A percentile compares a stretch with the other conserved stretches of the same genome.
Evolutionary conservation across 2,329 filamentous ascomycete species (phyloP).

Genomic region (Clarireedia homoeocarpa): DNA sequence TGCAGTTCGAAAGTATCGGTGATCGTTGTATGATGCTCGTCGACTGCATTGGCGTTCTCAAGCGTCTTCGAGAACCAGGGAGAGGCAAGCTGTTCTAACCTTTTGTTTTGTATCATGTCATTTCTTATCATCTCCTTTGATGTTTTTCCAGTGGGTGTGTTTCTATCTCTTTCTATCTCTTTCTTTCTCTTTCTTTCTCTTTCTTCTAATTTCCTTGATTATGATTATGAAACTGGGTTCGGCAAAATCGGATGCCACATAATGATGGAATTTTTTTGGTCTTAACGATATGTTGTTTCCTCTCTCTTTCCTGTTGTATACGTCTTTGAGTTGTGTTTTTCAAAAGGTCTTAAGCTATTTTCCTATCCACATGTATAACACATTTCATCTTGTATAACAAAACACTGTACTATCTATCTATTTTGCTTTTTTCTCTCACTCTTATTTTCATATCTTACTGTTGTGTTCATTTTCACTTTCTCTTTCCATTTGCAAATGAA

Average conservation of each 20-base stretch:
- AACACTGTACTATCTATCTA: background rate
- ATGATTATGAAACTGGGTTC: background rate
- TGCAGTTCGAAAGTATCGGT: constrained; percentile 44
- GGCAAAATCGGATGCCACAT: background rate
- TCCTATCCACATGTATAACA: background rate
- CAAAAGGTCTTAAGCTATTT: background rate
- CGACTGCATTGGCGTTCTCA: constrained; percentile 46
- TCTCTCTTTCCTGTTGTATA: background rate
- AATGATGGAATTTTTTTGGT: background rate
- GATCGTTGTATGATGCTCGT: constrained; percentile 42
- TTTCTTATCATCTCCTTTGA: background rate
- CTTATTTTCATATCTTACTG: background rate
- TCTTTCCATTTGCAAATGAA: background rate
- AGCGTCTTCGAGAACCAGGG: constrained; percentile 40
- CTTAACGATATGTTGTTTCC: background rate
- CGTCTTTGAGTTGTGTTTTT: background rate
- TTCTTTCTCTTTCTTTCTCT: background rate
- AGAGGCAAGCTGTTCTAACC: constrained; percentile 36
- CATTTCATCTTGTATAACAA: background rate
- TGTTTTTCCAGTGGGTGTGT: background rate
- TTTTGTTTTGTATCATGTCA: background rate
- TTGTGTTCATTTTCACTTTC: background rate
- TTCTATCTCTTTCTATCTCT: background rate
- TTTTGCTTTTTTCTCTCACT: background rate
- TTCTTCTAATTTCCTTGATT: background rate